Percentiles rank a stretch among this genome's conserved stretches.
phyloP scores from a whole-genome alignment of 768 basidiomycete species.

The Trametes sanguinea region DNA sequence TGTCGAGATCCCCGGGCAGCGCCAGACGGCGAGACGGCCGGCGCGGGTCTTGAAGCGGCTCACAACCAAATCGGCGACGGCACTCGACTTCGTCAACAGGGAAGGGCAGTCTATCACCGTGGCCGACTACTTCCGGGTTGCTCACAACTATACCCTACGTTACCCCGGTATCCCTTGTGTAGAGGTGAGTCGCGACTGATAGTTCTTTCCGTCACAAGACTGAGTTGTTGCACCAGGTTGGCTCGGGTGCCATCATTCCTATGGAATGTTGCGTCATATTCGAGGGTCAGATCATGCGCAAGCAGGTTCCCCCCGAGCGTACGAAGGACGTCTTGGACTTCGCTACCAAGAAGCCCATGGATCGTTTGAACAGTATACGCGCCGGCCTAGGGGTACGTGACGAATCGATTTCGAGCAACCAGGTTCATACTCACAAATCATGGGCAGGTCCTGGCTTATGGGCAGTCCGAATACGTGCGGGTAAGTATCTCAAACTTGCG shows the following conservation, averaged over 20 bases:
- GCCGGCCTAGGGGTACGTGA: slow-evolving; percentile 52
- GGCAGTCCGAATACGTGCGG: slow-evolving; percentile 72
- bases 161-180: slow-evolving; percentile 68
- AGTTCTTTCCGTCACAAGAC: neutral
- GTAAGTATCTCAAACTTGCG: slow-evolving; percentile 10
- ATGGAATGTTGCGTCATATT: slow-evolving; percentile 66
- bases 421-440: too few species aligned
- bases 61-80: slow-evolving; percentile 52
- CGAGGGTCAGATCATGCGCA: slow-evolving; percentile 69
- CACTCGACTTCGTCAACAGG: slow-evolving; percentile 55
- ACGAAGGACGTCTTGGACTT: slow-evolving; percentile 65
- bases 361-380: slow-evolving; percentile 56
- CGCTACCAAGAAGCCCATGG: slow-evolving; percentile 61
- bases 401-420: too few species aligned
- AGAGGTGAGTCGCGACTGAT: slow-evolving; percentile 50
- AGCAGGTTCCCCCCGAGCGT: slow-evolving; percentile 68
- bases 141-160: slow-evolving; percentile 53
- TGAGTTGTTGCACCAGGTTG: slow-evolving; percentile 44
- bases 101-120: slow-evolving; percentile 60
- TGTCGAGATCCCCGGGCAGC: slow-evolving; percentile 34
- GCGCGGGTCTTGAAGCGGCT: slow-evolving; percentile 67
- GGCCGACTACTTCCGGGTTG: slow-evolving; percentile 58
- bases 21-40: slow-evolving; percentile 29
- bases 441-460: slow-evolving; percentile 46
- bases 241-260: slow-evolving; percentile 61